phyloP scores from a whole-genome alignment of 2,329 filamentous ascomycete species.

The Cryphonectria japonica region DNA sequence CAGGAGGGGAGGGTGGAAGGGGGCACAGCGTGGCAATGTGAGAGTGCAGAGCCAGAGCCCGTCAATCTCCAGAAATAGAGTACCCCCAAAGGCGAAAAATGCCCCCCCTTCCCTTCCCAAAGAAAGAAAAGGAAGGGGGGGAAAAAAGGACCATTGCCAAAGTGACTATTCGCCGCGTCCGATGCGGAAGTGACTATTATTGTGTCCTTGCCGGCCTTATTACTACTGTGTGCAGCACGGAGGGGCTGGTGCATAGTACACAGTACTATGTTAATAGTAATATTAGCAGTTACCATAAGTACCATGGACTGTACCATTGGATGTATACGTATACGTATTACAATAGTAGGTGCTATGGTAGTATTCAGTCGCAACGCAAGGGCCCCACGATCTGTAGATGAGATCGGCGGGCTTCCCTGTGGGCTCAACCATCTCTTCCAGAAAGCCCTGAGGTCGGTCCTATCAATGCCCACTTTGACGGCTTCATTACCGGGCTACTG shows the following conservation, averaged over 20 bases:
- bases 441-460: not conserved
- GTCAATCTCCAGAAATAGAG: conserved; percentile 18
- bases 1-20: not conserved
- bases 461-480: not conserved
- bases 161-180: conserved; percentile 5
- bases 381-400: conserved; percentile 10
- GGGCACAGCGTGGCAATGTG: conserved; percentile 4
- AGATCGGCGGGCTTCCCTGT: conserved; percentile 1
- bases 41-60: not conserved
- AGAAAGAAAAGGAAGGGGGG: not conserved
- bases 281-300: not conserved
- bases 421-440: not conserved
- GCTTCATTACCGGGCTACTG: not conserved
- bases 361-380: not conserved
- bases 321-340: not conserved
- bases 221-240: not conserved
- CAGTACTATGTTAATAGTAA: not conserved
- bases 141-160: not conserved
- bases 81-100: not conserved
- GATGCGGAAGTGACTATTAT: not conserved
- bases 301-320: not conserved
- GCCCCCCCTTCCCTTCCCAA: too few relatives aligned
- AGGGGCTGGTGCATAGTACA: not conserved
- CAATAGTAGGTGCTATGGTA: not conserved
- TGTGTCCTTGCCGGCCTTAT: not conserved